Evolutionary conservation across 225 moss, liverwort and hornwort species (phyloP).

Genomic region (Physcomitrium patens): DNA sequence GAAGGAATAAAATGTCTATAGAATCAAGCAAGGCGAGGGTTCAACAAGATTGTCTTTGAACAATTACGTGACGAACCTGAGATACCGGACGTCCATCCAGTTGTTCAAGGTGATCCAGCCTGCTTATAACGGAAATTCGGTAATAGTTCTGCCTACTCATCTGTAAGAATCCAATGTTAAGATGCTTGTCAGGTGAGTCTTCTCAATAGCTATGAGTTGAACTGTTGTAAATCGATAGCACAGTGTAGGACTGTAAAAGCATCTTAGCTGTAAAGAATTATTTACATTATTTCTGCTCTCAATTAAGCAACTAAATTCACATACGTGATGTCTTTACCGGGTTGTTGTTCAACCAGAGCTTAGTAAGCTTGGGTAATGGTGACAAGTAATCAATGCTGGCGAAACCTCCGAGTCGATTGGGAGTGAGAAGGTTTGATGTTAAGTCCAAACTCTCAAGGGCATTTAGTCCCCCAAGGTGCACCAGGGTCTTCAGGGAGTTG

Average conservation of each 20-base stretch:
- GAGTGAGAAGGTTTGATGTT: conserved; percentile 79
- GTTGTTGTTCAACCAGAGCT: conserved; percentile 86
- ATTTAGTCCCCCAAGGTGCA: conserved; percentile 54
- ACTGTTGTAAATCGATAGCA: not conserved
- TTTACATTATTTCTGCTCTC: not conserved
- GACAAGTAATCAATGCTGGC: conserved; percentile 85
- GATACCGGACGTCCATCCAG: conserved; percentile 81
- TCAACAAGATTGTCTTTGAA: conserved; percentile 1
- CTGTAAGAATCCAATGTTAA: conserved; percentile 43
- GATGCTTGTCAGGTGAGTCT: not conserved
- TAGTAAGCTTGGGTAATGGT: conserved; percentile 61
- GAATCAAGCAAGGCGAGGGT: not conserved
- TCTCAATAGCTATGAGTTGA: not conserved
- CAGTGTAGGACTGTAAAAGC: not conserved
- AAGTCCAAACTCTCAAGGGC: conserved; percentile 82
- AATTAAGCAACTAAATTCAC: no score
- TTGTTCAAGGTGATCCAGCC: conserved; percentile 69
- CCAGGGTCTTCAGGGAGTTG: conserved; percentile 79
- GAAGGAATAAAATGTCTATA: not conserved
- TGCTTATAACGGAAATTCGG: conserved; percentile 72
- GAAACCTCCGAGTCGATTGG: conserved; percentile 82
- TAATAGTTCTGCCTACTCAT: conserved; percentile 91
- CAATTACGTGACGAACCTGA: conserved; percentile 46
- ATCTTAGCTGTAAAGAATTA: not conserved
- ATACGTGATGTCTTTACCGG: conserved; percentile 57